Percentiles rank a stretch among this genome's conserved stretches.
phyloP scores from a whole-genome alignment of 2,329 filamentous ascomycete species.

The Pseudocercospora pini-densiflorae region DNA sequence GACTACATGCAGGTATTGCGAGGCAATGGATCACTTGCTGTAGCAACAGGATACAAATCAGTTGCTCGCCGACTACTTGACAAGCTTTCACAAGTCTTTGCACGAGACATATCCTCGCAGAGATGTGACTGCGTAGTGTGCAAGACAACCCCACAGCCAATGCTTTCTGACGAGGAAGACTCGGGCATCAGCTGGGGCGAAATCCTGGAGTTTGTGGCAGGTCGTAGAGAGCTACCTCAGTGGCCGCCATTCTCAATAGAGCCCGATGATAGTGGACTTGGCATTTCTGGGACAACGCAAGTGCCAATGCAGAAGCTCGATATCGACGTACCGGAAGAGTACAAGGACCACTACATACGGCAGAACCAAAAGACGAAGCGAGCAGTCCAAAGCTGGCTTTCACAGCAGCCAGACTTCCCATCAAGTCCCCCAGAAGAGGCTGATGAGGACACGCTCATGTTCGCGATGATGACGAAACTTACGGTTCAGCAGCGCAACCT shows the following conservation, averaged over 20 bases:
- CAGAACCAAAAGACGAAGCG: constrained; percentile 91
- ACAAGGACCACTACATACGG: constrained; percentile 86
- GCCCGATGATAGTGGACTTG: constrained; percentile 60
- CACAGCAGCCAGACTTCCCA: constrained; percentile 73
- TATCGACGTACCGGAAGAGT: constrained; percentile 92
- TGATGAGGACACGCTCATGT: constrained; percentile 90
- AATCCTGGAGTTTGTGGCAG: constrained; percentile 89
- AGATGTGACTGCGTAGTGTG: constrained; percentile 89
- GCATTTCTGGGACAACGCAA: constrained; percentile 58
- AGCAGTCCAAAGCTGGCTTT: constrained; percentile 91
- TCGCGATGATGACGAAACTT: constrained; percentile 90
- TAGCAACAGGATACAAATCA: constrained; percentile 92
- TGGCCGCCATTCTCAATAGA: constrained; percentile 86
- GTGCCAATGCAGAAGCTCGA: constrained; percentile 79
- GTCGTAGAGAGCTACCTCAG: constrained; percentile 78
- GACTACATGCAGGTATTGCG: constrained; percentile 82
- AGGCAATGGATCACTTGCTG: constrained; percentile 86
- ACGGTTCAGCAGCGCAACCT: constrained; percentile 74
- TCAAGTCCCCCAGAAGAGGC: constrained; percentile 82
- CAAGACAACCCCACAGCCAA: constrained; percentile 51
- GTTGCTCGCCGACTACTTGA: constrained; percentile 90
- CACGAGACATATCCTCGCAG: constrained; percentile 83
- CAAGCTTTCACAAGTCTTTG: constrained; percentile 91
- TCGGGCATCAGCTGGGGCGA: constrained; percentile 91
- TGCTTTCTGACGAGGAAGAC: constrained; percentile 57